These are phyloP conservation scores for Colletotrichum eleusines DNA, from an alignment of 2,329 filamentous ascomycete species.

Conservation along the genomic window DNA sequence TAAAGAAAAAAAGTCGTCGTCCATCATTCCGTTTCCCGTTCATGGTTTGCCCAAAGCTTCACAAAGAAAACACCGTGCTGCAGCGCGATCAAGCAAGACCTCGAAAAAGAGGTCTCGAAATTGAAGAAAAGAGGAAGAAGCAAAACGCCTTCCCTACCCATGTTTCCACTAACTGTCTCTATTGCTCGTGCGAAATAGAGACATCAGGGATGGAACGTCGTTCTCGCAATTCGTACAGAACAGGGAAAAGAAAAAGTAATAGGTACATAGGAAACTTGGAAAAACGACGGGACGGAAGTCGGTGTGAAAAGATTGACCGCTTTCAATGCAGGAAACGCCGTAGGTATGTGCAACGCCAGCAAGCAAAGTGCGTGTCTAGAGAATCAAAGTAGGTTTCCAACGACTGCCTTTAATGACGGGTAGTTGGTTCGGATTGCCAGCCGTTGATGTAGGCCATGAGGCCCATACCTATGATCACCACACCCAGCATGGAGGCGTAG, in stretches of 20 bases:
- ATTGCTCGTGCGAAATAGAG: conserved; percentile 25
- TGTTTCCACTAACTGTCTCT: conserved; percentile 32
- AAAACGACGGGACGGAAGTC: conserved; percentile 21
- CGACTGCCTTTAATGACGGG: conserved; percentile 48
- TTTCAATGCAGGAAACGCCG: conserved; percentile 40
- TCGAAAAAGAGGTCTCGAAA: neutral
- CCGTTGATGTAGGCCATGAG: conserved; percentile 90
- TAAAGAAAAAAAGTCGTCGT: conserved; percentile 22
- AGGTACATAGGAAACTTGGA: conserved; percentile 34
- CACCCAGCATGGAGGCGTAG: conserved; percentile 85
- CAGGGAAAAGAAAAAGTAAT: conserved; percentile 12
- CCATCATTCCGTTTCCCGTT: conserved; percentile 37
- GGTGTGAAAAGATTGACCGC: conserved; percentile 36
- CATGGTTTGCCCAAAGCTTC: conserved; percentile 3
- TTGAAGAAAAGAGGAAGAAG: neutral
- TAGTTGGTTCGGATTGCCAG: conserved; percentile 70
- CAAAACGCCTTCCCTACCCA: conserved; percentile 24
- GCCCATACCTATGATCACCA: conserved; percentile 84
- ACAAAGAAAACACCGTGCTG: conserved; percentile 37
- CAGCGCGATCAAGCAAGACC: conserved; percentile 17
- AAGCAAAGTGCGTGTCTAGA: conserved; percentile 31
- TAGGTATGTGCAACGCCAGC: conserved; percentile 37
- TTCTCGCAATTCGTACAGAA: conserved; percentile 29
- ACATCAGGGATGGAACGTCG: conserved; percentile 28
- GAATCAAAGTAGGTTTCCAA: conserved; percentile 13